Evolutionary conservation across 495 filamentous ascomycete genomes (phyloP).

Genomic region (Daldinia concentrica): DNA sequence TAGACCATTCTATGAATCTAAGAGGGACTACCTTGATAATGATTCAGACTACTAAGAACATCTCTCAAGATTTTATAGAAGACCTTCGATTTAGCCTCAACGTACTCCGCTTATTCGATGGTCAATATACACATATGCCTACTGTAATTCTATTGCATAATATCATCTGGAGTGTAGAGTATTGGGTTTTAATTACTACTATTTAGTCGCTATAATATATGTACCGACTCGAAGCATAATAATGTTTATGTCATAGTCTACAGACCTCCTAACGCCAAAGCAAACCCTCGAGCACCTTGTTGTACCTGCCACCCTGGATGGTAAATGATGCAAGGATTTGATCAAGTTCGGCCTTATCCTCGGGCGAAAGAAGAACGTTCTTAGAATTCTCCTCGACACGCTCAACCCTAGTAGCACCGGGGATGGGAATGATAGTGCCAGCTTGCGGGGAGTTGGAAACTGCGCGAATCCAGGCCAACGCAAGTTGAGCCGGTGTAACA

Average conservation of each 20-base stretch:
- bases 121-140: not conserved
- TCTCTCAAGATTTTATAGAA: too few species aligned
- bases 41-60: too few species aligned
- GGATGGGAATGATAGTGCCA: constrained; percentile 74
- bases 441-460: constrained; percentile 48
- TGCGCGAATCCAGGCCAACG: constrained; percentile 68
- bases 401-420: constrained; percentile 61
- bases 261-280: constrained; percentile 1
- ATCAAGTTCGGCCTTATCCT: constrained; percentile 51
- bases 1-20: too few species aligned
- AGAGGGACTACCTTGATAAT: too few species aligned
- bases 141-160: not conserved
- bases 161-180: not conserved
- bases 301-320: constrained; percentile 6
- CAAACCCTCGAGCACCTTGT: constrained; percentile 1
- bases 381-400: constrained; percentile 53
- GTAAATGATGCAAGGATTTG: constrained; percentile 36
- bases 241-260: not conserved
- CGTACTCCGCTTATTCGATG: too few species aligned
- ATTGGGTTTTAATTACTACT: not conserved
- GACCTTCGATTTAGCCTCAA: too few species aligned
- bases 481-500: constrained; percentile 72
- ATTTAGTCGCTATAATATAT: not conserved
- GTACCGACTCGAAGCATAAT: not conserved
- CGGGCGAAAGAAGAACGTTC: constrained; percentile 42